Conservation (phyloP, 2,329 filamentous ascomycete genomes). For the Akanthomyces dipterigenus region DNA sequence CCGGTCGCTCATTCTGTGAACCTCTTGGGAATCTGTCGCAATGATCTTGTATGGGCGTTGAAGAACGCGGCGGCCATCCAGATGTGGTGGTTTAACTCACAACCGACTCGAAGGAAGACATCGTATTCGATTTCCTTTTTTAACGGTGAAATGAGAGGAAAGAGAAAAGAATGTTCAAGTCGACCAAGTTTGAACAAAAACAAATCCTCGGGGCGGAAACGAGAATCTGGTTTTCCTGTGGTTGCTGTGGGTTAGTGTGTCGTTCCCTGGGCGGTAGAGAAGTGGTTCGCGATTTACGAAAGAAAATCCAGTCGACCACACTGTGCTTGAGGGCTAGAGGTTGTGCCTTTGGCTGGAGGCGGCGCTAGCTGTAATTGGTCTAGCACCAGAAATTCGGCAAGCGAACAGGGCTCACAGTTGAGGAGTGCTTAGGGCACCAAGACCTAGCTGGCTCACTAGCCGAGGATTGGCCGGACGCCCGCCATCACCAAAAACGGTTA, state of each 20-base stretch:
- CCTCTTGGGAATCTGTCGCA: background rate
- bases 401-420: conserved; percentile 28
- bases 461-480: conserved; percentile 24
- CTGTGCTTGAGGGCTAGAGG: conserved; percentile 24
- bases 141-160: conserved; percentile 23
- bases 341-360: conserved; percentile 30
- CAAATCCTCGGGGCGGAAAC: conserved; percentile 31
- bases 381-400: conserved; percentile 24
- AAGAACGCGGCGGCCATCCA: background rate
- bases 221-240: conserved; percentile 31
- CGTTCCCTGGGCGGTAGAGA: conserved; percentile 28
- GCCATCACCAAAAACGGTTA: background rate
- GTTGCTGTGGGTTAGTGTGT: conserved; percentile 35
- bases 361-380: conserved; percentile 27
- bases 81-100: conserved; percentile 42
- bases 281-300: conserved; percentile 32
- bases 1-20: background rate
- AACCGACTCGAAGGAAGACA: conserved; percentile 65
- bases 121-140: conserved; percentile 38
- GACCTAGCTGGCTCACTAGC: conserved; percentile 27
- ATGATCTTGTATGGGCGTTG: background rate
- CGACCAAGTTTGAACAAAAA: conserved; percentile 24
- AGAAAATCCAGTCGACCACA: conserved; percentile 32
- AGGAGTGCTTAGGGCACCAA: conserved; percentile 33
- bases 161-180: conserved; percentile 27